Evolutionary conservation across 2,329 filamentous ascomycete species (phyloP).

Genomic region (Colletotrichum theobromicola): DNA sequence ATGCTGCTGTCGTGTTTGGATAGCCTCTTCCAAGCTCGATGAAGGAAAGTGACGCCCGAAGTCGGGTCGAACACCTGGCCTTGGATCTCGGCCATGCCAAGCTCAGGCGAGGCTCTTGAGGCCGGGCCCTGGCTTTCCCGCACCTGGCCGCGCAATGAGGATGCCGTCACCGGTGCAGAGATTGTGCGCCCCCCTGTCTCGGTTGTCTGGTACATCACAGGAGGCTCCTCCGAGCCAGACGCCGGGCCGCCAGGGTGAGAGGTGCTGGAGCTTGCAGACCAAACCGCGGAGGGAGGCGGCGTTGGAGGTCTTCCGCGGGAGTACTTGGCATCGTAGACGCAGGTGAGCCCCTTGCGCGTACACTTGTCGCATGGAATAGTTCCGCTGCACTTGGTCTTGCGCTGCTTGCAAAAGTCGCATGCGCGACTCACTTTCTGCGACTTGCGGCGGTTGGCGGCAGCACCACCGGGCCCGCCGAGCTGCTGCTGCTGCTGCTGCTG

Average conservation of each 20-base stretch:
- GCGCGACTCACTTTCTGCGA: slow-evolving; percentile 39
- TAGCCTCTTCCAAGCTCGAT: slow-evolving; percentile 57
- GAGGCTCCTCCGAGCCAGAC: neutral
- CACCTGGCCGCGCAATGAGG: neutral
- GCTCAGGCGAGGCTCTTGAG: slow-evolving; percentile 32
- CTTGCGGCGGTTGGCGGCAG: slow-evolving; percentile 23
- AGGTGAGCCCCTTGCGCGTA: slow-evolving; percentile 28
- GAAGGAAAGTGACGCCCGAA: slow-evolving; percentile 60
- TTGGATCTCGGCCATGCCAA: slow-evolving; percentile 43
- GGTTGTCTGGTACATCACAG: slow-evolving; percentile 1
- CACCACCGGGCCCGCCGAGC: neutral
- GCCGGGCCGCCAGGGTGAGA: neutral
- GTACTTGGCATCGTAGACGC: slow-evolving; percentile 36
- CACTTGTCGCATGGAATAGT: slow-evolving; percentile 37
- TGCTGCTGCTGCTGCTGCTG: slow-evolving; percentile 1
- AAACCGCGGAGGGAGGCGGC: slow-evolving; percentile 28
- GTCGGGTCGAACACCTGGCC: slow-evolving; percentile 62
- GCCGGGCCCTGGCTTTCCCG: slow-evolving; percentile 12
- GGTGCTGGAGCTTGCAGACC: neutral
- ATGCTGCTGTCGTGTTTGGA: slow-evolving; percentile 42
- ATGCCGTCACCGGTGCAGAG: neutral
- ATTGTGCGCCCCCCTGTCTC: neutral
- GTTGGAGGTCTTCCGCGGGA: slow-evolving; percentile 37
- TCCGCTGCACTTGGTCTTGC: slow-evolving; percentile 42
- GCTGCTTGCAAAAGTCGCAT: slow-evolving; percentile 43